Percentiles rank a stretch among this genome's conserved stretches.
Evolutionary conservation across 257 asterid genomes (phyloP).

Genomic region (Solanum ossicruentum): DNA sequence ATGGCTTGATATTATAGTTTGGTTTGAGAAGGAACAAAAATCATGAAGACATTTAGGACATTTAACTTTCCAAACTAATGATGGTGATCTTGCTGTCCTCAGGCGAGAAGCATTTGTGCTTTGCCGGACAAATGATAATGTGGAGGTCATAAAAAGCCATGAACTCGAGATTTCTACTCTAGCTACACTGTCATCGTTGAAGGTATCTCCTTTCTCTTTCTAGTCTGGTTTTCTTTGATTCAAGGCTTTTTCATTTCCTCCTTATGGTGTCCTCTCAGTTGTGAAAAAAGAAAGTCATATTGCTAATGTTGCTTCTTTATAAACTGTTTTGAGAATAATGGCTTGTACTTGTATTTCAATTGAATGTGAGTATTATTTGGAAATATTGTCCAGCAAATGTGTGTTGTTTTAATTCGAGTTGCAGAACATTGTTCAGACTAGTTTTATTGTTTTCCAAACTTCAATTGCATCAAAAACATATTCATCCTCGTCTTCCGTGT

Average conservation of each 20-base stretch:
- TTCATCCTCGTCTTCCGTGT: background rate
- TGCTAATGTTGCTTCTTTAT: background rate
- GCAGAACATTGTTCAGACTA: background rate
- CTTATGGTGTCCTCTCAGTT: background rate
- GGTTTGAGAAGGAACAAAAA: background rate
- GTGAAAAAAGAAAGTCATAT: background rate
- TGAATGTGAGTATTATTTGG: background rate
- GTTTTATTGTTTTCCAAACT: background rate
- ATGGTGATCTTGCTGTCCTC: background rate
- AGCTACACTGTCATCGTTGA: slow-evolving; percentile 56
- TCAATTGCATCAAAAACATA: background rate
- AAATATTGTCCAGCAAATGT: background rate
- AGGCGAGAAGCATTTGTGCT: slow-evolving; percentile 73
- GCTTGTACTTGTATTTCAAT: background rate
- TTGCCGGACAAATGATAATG: slow-evolving; percentile 44
- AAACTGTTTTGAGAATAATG: background rate
- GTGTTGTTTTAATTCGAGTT: background rate
- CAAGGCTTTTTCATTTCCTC: background rate
- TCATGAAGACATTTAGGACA: background rate
- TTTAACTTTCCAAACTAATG: background rate
- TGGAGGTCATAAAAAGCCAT: slow-evolving; percentile 29
- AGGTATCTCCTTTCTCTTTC: slow-evolving; percentile 24
- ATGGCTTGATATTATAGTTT: background rate
- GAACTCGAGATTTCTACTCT: slow-evolving; percentile 71
- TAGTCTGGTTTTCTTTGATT: background rate